Base-by-base conservation (phyloP, 2,329 filamentous ascomycete species). In the Exophiala sp. region DNA sequence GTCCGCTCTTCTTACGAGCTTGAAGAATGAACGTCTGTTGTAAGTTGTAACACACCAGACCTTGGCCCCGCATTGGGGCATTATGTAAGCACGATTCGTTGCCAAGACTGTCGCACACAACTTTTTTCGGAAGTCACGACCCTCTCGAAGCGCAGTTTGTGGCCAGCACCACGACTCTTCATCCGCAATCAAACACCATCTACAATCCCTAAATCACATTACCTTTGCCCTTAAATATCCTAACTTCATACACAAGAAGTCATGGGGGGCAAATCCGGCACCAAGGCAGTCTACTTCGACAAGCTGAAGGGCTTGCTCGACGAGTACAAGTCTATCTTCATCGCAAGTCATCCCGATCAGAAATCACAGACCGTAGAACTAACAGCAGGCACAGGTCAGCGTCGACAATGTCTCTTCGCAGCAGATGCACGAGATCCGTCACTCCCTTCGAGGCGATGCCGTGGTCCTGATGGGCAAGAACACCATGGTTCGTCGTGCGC, bases 361-460 rank as follows among this genome's bases (percentile, higher is more conserved):
- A 36, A 18, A 32, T 50, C 32, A 14, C 41, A 7, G 7, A 16
- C 14, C n/a, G 20, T 40, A 32, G n/a, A 40, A 46, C 42, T 60
- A 50, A 60, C 50, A 38, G 29, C 21, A 40, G 16, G 21, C 21
- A 14, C 49, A 58, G 58, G 91, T 96, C 77, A 62, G 57, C 50
- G 62, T 63, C 52, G 61, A 97, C 90, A 99, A 97, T 99, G 94
- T 99, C 86, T 90, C 87, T 78, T 99, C 94, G 68, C 94, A 99
- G 86, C 95, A 99, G 87, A 99, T 99, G 95, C 94, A 99, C 89
- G 94, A 99, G 86, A 97, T 99, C 78, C 89, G 94, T 76, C 80
- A 87, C 71, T 79, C 89, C 71, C 88, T 99, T 76, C 91, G 94
- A 75, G 87, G 87, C 62, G 80, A 95, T 78, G 91, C 85, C 78